A percentile compares a stretch with the other conserved stretches of the same genome.
Conservation (phyloP, 306 rosid species). For the Hippophae tibetana region DNA sequence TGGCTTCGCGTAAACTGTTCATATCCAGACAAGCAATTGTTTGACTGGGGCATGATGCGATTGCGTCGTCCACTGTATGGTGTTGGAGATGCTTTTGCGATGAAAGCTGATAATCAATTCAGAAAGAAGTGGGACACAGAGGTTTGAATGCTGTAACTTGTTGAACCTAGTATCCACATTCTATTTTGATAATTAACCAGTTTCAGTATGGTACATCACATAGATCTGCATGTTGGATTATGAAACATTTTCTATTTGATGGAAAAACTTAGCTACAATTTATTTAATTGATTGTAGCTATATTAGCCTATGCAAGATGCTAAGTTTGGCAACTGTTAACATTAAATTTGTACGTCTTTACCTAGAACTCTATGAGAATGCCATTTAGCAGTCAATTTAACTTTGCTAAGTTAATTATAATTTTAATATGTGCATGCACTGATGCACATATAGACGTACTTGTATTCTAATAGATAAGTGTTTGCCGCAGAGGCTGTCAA, state of each 20-base stretch:
- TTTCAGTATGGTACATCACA: slow-evolving; percentile 1
- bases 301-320: not conserved
- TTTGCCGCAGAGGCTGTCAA: slow-evolving; percentile 75
- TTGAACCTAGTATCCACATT: not conserved
- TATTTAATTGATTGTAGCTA: not conserved
- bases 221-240: not conserved
- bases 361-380: no score
- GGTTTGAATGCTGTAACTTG: slow-evolving; percentile 37
- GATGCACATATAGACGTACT: no score
- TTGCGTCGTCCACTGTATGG: slow-evolving; percentile 78
- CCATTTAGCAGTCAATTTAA: no score
- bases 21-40: slow-evolving; percentile 77
- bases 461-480: slow-evolving; percentile 1
- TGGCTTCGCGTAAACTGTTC: slow-evolving; percentile 68
- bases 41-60: slow-evolving; percentile 97
- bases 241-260: not conserved
- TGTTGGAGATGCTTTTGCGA: slow-evolving; percentile 92
- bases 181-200: not conserved
- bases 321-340: not conserved
- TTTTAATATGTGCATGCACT: no score
- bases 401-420: no score
- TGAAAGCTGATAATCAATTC: slow-evolving; percentile 86
- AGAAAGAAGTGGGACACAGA: slow-evolving; percentile 87
- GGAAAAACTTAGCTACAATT: not conserved
- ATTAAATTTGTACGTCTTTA: no score